Percentiles rank a stretch among this genome's conserved stretches.
Conservation (phyloP, 306 rosid species). For the Rosa multiflora region DNA sequence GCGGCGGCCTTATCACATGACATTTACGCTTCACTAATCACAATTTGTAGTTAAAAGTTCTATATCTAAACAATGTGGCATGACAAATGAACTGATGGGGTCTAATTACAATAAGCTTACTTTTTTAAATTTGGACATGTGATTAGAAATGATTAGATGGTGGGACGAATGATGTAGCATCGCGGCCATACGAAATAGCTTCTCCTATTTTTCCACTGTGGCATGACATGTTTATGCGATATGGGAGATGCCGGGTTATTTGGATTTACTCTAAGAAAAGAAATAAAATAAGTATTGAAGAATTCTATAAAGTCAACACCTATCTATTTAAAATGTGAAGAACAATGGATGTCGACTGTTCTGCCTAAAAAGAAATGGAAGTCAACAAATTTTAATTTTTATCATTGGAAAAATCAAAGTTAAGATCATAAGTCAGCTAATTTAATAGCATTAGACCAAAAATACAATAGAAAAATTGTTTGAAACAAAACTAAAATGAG, state of each 20-base stretch:
- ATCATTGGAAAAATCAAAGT: not conserved
- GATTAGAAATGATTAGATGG: too few species aligned
- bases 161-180: too few species aligned
- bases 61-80: too few species aligned
- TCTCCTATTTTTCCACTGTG: not conserved
- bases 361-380: not conserved
- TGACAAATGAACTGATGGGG: too few species aligned
- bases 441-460: not conserved
- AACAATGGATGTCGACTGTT: not conserved
- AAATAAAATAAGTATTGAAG: not conserved
- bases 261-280: not conserved
- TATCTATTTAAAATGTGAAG: not conserved
- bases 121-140: too few species aligned
- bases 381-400: not conserved
- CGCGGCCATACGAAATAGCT: not conserved
- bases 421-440: constrained; percentile 10
- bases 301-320: not conserved
- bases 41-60: too few species aligned
- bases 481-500: not conserved
- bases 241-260: not conserved
- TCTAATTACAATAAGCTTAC: too few species aligned
- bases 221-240: not conserved
- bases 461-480: not conserved
- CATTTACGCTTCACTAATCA: too few species aligned
- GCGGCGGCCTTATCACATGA: too few species aligned